Conservation (phyloP, 2,329 filamentous ascomycete species). For the Gremmenia infestans region DNA sequence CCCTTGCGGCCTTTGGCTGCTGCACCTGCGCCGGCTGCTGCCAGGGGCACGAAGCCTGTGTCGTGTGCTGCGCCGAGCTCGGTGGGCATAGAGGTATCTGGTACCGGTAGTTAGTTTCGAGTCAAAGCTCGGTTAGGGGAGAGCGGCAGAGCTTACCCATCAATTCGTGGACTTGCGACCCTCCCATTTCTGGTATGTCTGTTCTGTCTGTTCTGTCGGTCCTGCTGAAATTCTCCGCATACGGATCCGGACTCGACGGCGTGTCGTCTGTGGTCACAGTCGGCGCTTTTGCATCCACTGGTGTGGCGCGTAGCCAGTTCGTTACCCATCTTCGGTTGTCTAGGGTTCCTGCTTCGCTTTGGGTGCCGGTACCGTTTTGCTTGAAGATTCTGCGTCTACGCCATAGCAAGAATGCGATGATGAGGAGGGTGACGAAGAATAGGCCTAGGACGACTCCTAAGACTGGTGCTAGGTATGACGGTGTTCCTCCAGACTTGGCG, state of each 20-base stretch:
- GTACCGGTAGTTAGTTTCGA: background rate
- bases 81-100: slow-evolving; percentile 23
- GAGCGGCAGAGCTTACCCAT: slow-evolving; percentile 24
- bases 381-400: slow-evolving; percentile 36
- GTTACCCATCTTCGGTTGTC: slow-evolving; percentile 21
- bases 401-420: slow-evolving; percentile 49
- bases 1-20: slow-evolving; percentile 4
- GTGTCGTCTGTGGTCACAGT: slow-evolving; percentile 29
- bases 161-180: slow-evolving; percentile 31
- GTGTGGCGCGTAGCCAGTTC: slow-evolving; percentile 26
- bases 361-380: slow-evolving; percentile 7
- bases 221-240: slow-evolving; percentile 14
- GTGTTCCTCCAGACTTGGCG: slow-evolving; percentile 32
- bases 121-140: background rate
- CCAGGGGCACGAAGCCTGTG: slow-evolving; percentile 17
- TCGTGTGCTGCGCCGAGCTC: slow-evolving; percentile 18
- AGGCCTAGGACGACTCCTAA: slow-evolving; percentile 57
- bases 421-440: slow-evolving; percentile 47
- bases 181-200: slow-evolving; percentile 23
- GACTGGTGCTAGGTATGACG: slow-evolving; percentile 56
- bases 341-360: slow-evolving; percentile 24
- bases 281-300: slow-evolving; percentile 23
- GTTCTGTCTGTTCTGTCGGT: background rate
- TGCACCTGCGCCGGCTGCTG: background rate
- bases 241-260: slow-evolving; percentile 16